phyloP scores from a whole-genome alignment of 2,329 filamentous ascomycete genomes.

The Nothopassalora personata region DNA sequence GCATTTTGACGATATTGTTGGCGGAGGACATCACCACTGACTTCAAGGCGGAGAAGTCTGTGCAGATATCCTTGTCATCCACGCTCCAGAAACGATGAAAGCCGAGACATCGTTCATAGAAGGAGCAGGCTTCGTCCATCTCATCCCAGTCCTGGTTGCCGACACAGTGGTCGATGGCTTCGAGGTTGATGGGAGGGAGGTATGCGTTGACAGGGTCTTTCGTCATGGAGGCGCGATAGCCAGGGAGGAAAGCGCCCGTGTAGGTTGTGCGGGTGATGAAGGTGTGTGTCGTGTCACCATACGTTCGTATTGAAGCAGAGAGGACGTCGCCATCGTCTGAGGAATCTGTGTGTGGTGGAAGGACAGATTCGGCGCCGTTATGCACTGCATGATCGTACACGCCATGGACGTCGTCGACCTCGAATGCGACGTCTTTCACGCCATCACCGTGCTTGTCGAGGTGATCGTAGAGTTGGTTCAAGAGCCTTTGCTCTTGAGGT shows the following conservation, averaged over 20 bases:
- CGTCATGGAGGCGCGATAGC: conserved; percentile 57
- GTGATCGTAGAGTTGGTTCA: conserved; percentile 74
- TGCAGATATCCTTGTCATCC: conserved; percentile 88
- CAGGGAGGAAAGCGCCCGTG: conserved; percentile 73
- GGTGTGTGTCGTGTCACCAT: conserved; percentile 93
- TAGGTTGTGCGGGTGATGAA: conserved; percentile 71
- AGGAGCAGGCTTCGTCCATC: conserved; percentile 63
- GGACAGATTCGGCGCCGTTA: conserved; percentile 58
- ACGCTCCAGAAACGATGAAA: conserved; percentile 98
- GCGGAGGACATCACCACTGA: conserved; percentile 82
- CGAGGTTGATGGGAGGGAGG: conserved; percentile 62
- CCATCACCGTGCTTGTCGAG: conserved; percentile 85
- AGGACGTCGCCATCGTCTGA: conserved; percentile 62
- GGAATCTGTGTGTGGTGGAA: conserved; percentile 50
- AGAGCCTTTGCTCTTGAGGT: conserved; percentile 57
- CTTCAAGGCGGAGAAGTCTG: conserved; percentile 82
- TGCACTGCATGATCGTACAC: conserved; percentile 71
- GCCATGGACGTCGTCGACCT: conserved; percentile 80
- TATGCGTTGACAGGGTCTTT: conserved; percentile 43
- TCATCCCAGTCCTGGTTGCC: conserved; percentile 95
- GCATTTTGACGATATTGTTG: conserved; percentile 90
- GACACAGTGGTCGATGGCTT: conserved; percentile 89
- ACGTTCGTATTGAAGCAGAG: conserved; percentile 78
- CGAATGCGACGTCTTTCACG: conserved; percentile 91
- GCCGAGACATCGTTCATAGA: conserved; percentile 80